Evolutionary conservation across 2,329 filamentous ascomycete genomes (phyloP).

Genomic region (Paraphoma sp.): DNA sequence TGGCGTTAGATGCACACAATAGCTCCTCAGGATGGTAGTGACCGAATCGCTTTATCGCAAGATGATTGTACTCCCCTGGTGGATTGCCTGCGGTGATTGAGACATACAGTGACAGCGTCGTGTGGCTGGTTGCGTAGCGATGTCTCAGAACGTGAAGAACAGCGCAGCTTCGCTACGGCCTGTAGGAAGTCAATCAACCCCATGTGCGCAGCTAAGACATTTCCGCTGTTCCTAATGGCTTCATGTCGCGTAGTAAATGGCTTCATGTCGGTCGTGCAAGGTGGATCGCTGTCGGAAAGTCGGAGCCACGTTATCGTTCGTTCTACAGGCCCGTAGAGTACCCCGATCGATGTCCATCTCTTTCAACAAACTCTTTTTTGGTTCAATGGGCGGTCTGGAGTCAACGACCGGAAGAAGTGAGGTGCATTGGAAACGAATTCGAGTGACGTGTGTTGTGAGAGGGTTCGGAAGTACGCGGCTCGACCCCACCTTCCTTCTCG

Average conservation of each 20-base stretch:
- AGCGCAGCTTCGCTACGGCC: not conserved
- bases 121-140: not conserved
- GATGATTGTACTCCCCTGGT: not conserved
- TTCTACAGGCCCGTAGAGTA: not conserved
- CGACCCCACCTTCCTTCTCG: too few species aligned
- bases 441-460: too few species aligned
- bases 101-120: not conserved
- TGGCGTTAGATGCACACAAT: too few species aligned
- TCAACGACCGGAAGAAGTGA: too few species aligned
- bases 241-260: not conserved
- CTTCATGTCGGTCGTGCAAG: constrained; percentile 1
- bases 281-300: constrained; percentile 1
- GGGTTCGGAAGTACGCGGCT: too few species aligned
- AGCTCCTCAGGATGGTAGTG: too few species aligned
- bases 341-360: too few species aligned
- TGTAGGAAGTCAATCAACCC: not conserved
- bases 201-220: not conserved
- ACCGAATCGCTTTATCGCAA: too few species aligned
- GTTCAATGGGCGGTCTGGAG: too few species aligned
- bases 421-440: too few species aligned
- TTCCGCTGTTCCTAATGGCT: not conserved
- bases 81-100: not conserved
- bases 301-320: not conserved
- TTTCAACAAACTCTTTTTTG: too few species aligned
- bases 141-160: constrained; percentile 27